A percentile compares a stretch with the other conserved stretches of the same genome.
Evolutionary conservation across 2,329 filamentous ascomycete species (phyloP).

Genomic region (Hymenoscyphus salicellus): DNA sequence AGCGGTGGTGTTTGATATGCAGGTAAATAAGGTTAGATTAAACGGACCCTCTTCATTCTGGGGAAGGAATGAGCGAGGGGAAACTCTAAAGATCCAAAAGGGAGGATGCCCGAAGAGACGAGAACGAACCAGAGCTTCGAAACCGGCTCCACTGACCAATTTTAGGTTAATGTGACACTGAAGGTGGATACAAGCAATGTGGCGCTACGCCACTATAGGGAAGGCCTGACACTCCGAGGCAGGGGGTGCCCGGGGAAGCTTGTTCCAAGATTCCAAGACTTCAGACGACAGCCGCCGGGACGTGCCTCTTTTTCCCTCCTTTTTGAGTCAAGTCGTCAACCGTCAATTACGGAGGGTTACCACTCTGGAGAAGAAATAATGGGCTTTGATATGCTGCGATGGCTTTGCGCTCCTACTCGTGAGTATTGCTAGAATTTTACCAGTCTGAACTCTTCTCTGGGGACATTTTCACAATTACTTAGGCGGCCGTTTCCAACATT

Average conservation of each 20-base stretch:
- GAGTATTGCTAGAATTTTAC: too few species aligned
- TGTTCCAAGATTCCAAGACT: neutral
- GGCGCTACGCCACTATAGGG: neutral
- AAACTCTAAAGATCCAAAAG: neutral
- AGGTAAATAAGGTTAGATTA: constrained; percentile 15
- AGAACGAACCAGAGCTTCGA: neutral
- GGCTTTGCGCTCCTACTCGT: too few species aligned
- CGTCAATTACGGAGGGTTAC: too few species aligned
- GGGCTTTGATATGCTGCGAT: too few species aligned
- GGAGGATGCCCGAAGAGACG: neutral
- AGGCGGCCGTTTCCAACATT: too few species aligned
- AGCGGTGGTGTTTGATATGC: constrained; percentile 11
- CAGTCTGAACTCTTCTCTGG: too few species aligned
- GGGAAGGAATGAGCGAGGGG: neutral
- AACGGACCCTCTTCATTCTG: constrained; percentile 8
- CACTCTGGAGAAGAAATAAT: too few species aligned
- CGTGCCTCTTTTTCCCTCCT: neutral
- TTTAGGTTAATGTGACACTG: too few species aligned
- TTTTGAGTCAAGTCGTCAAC: neutral
- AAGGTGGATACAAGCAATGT: neutral
- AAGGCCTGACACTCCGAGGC: neutral
- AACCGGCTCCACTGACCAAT: neutral
- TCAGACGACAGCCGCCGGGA: constrained; percentile 1
- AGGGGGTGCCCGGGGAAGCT: neutral
- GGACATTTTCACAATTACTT: too few species aligned